These are phyloP conservation scores for Mortierella sp. DNA, from an alignment of 371 early-diverging fungal species.

Conservation along the genomic window DNA sequence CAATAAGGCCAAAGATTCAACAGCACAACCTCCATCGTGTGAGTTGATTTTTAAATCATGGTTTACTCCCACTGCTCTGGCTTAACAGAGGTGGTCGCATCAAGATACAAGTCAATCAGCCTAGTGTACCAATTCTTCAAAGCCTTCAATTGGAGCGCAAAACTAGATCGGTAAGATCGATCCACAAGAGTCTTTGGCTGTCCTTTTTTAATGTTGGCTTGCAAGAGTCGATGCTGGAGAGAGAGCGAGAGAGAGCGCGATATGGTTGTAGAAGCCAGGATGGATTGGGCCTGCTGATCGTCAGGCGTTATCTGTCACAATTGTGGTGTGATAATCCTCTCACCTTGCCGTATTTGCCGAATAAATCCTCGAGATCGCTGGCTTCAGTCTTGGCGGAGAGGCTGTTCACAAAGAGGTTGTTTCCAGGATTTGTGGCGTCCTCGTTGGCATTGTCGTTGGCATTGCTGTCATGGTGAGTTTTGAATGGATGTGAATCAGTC, in stretches of 20 bases:
- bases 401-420: conserved; percentile 84
- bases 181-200: not conserved
- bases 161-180: conserved; percentile 6
- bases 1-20: conserved; percentile 2
- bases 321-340: conserved; percentile 6
- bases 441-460: conserved; percentile 41
- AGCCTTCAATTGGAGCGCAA: conserved; percentile 1
- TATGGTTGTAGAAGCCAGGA: conserved; percentile 2
- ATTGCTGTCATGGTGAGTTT: conserved; percentile 17
- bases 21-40: conserved; percentile 3
- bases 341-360: conserved; percentile 83
- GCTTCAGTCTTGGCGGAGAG: conserved; percentile 71
- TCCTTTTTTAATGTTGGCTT: not conserved
- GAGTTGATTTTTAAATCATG: not conserved
- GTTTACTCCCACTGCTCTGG: not conserved
- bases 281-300: conserved; percentile 1
- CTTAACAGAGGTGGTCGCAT: not conserved
- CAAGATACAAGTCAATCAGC: not conserved
- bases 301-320: not conserved
- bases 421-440: conserved; percentile 76
- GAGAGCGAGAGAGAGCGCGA: not conserved
- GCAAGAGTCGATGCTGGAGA: conserved; percentile 1
- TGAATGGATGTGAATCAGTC: conserved; percentile 15
- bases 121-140: not conserved
- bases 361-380: conserved; percentile 77